Evolutionary conservation across 129 eudicot genomes (phyloP).

Genomic region (Cynara cardunculus): DNA sequence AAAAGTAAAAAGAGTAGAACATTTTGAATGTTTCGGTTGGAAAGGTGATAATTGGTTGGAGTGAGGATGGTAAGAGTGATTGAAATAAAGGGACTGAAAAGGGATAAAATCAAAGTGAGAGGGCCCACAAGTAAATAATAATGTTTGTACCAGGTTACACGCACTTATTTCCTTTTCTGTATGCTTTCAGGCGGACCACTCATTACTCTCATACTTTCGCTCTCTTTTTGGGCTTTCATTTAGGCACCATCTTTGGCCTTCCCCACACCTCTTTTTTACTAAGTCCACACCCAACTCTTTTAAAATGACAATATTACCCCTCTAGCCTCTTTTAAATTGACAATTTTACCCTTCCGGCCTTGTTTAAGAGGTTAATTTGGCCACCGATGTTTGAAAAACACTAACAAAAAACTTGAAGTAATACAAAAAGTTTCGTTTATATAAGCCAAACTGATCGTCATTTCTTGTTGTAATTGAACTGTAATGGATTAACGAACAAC

Average conservation of each 20-base stretch:
- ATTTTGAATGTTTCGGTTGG: conserved; percentile 26
- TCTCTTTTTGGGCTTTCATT: conserved; percentile 11
- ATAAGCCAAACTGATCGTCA: background rate
- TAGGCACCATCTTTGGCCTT: conserved; percentile 24
- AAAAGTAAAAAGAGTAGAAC: background rate
- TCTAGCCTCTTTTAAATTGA: background rate
- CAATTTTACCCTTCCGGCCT: background rate
- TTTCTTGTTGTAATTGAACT: background rate
- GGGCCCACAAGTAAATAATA: conserved; percentile 34
- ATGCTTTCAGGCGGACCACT: conserved; percentile 24
- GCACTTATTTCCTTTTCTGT: conserved; percentile 27
- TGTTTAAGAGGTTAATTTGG: background rate
- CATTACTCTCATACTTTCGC: conserved; percentile 21
- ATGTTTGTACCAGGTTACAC: conserved; percentile 29
- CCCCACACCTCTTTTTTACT: conserved; percentile 27
- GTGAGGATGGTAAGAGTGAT: conserved; percentile 4
- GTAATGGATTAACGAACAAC: background rate
- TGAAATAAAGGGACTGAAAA: conserved; percentile 24
- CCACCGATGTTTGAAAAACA: background rate
- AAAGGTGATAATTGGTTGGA: conserved; percentile 32
- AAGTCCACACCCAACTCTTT: conserved; percentile 7
- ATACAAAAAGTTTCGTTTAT: too few relatives aligned
- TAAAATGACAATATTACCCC: background rate
- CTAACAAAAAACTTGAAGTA: background rate
- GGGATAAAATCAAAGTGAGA: conserved; percentile 12